These are phyloP conservation scores for Przewalskia tangutica DNA, from an alignment of 257 asterid genomes.

Conservation along the genomic window DNA sequence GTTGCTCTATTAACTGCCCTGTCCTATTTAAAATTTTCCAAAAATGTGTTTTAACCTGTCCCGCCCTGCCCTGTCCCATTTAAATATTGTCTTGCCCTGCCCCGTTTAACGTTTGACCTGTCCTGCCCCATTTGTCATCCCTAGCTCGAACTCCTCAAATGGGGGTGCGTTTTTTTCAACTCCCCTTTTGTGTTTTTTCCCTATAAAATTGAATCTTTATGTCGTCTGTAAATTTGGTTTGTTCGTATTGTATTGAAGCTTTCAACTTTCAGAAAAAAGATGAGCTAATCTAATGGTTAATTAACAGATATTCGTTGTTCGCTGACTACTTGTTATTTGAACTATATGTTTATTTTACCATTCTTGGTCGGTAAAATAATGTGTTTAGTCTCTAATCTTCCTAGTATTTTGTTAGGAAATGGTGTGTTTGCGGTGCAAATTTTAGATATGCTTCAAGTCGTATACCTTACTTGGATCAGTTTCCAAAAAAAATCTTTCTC, in stretches of 20 bases:
- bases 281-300: neutral
- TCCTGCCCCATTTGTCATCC: too few species aligned
- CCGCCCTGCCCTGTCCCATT: too few species aligned
- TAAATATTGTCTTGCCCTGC: too few species aligned
- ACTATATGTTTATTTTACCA: neutral
- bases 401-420: too few species aligned
- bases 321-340: neutral
- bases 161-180: slow-evolving; percentile 54
- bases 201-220: neutral
- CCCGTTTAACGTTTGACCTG: too few species aligned
- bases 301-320: neutral
- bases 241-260: neutral
- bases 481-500: too few species aligned
- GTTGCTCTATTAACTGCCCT: too few species aligned
- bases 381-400: neutral
- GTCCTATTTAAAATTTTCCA: too few species aligned
- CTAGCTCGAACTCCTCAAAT: slow-evolving; percentile 79
- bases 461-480: too few species aligned
- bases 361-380: neutral
- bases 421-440: too few species aligned
- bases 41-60: too few species aligned
- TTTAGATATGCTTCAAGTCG: too few species aligned
- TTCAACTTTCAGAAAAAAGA: neutral
- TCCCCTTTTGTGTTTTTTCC: neutral
- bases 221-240: neutral